Evolutionary conservation across 371 early-diverging fungal genomes (phyloP), one percentile per base, ranked within the genome.

Genomic region (Mucor ambiguus): DNA sequence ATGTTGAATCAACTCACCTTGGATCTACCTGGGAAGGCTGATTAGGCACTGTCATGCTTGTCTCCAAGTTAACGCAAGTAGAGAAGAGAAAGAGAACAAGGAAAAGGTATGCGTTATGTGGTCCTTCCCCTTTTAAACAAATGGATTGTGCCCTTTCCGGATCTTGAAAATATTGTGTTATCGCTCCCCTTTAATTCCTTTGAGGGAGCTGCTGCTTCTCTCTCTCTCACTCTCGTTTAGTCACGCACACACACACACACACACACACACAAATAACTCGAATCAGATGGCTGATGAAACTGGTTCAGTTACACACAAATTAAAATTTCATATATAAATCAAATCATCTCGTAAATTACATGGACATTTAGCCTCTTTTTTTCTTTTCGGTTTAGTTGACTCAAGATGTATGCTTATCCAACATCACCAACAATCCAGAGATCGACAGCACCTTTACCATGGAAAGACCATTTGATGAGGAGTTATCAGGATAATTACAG

Each of bases 401-500:
- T 44, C n/a, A 4, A 20, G 2, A 46, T 48, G 56, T 43, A 38
- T 16, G 56, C 63, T 32, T 33, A n/a, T 24, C 64, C 64, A 24
- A 57, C 44, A n/a, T 64, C 64, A 12, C 64, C 64, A 32, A 64
- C 33, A 8, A 43, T 33, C 6, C 58, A 64, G 44, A 46, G 44
- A 14, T 43, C 46, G 6, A 57, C 4, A 2, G 26, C 58, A 12
- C 66, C 70, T 16, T 4, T 56, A 35, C 72, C 69, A 33, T 72
- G 73, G 73, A 49, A 29, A 14, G 28, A 18, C 4, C 14, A 22
- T 16, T 48, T 72, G 28, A 29, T 26, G 32, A 66, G 49, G 29
- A 72, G 73, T 32, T 72, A 56, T 59, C 48, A 61, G 38, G 38
- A 62, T 9, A 68, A 69, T 32, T 62, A 69, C 35, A 41, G 28